phyloP scores from a whole-genome alignment of 108 stramenopile genomes.

The Cylindrotheca fusiformis region DNA sequence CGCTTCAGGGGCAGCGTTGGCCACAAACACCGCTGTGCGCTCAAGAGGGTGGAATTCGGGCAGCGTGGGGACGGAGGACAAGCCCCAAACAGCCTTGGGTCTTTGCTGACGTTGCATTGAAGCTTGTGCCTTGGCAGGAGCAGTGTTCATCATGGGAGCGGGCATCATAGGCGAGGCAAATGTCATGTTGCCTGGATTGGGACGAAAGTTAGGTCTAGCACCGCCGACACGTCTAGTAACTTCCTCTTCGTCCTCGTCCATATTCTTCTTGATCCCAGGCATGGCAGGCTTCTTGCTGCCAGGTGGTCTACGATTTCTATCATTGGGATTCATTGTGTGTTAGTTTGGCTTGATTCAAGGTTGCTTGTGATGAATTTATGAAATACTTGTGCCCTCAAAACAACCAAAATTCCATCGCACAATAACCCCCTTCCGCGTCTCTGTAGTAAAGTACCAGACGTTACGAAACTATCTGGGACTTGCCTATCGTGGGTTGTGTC shows the following conservation, averaged over 20 bases:
- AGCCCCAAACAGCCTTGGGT: slow-evolving; percentile 18
- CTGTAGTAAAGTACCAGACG: too few relatives aligned
- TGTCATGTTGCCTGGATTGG: slow-evolving; percentile 10
- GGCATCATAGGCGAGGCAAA: slow-evolving; percentile 6
- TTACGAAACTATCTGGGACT: too few relatives aligned
- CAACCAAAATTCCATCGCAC: too few relatives aligned
- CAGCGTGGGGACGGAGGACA: slow-evolving; percentile 35
- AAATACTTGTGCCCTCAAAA: too few relatives aligned
- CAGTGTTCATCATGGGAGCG: slow-evolving; percentile 11
- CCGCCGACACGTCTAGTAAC: slow-evolving; percentile 29
- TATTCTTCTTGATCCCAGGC: slow-evolving; percentile 28
- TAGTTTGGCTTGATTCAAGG: too few relatives aligned
- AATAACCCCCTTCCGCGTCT: too few relatives aligned
- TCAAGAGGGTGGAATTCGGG: slow-evolving; percentile 62
- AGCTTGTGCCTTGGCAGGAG: slow-evolving; percentile 19
- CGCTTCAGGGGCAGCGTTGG: slow-evolving; percentile 20
- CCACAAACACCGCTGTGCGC: slow-evolving; percentile 53
- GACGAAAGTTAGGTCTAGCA: slow-evolving; percentile 20
- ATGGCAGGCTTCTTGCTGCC: slow-evolving; percentile 16
- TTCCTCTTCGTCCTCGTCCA: slow-evolving; percentile 38
- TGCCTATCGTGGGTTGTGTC: too few relatives aligned
- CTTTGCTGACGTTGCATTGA: background rate
- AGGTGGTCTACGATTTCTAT: slow-evolving; percentile 2
- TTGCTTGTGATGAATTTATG: too few relatives aligned
- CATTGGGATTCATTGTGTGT: slow-evolving; percentile 6